Base-by-base conservation (phyloP, 1,139 yeast species). In the Yamadazyma triangularis region DNA sequence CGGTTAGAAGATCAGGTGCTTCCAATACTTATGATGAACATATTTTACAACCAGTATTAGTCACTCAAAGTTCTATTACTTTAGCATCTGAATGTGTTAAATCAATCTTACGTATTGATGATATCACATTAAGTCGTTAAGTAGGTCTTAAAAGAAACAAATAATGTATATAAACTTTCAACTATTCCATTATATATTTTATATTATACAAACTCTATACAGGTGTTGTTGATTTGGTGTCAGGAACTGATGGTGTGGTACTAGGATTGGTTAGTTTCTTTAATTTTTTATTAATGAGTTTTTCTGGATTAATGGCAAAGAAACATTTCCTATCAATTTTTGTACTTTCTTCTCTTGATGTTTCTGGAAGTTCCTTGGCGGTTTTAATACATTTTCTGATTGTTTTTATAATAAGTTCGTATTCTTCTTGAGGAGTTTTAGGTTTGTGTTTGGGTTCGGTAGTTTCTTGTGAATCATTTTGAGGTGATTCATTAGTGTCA, bases 51-150 rank as follows among this genome's bases (percentile, higher is more conserved):
- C 99, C 99, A 4, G 95, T 88, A 6, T 71, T 91, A 58, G 98
- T 91, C 31, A 84, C 84, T 58, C 88, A 93, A 23, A 84, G 95
- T 60, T 95, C 98, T 28, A 81, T 91, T 37, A 79, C 95, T 11
- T 73, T 91, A 50, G 96, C 97, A 19, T 82, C 96, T 16, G 98
- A 91, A 64, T 85, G 96, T 50, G 97, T 91, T 38, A 93, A 93
- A 65, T 83, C 95, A 28, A 87, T 91, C 44, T 73, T 91, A 55
- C 83, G 98, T 63, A 91, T 93, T 50, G 98, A 91, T 58, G 98
- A 91, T 58, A 91, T 91, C 50, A 87, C 95, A 30, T 64, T 68
- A 42, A 55, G 65, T 51, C 58, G 68, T 41, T 60, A 50, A 35
- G n/a, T n/a, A n/a, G n/a, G n/a, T n/a, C n/a, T n/a, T n/a, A n/a